A percentile compares a stretch with the other conserved stretches of the same genome.
Evolutionary conservation across 495 filamentous ascomycete genomes (phyloP).

Genomic region (Thermothielavioides terrestris): DNA sequence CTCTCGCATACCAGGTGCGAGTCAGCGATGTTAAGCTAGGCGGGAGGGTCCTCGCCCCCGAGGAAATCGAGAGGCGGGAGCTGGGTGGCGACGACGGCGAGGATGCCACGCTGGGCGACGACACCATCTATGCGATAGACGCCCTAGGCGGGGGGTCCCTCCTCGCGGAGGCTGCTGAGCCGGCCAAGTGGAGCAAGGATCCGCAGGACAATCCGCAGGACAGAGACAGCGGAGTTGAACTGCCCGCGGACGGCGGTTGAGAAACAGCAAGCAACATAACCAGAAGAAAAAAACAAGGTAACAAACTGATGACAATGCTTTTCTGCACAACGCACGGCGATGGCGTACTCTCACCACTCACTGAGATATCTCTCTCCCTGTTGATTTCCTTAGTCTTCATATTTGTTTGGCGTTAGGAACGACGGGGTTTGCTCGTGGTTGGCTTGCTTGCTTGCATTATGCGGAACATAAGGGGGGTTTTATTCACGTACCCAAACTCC

Average conservation of each 20-base stretch:
- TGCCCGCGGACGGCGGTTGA: conserved; percentile 28
- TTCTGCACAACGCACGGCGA: neutral
- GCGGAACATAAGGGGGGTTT: neutral
- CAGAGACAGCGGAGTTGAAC: conserved; percentile 47
- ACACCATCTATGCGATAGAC: conserved; percentile 19
- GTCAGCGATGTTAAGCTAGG: conserved; percentile 72
- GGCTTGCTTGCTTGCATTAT: conserved; percentile 1
- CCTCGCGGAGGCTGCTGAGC: neutral
- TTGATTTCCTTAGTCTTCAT: neutral
- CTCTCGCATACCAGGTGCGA: conserved; percentile 69
- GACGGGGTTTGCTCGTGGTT: neutral
- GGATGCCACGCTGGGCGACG: conserved; percentile 13
- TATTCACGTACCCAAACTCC: neutral
- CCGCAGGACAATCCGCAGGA: conserved; percentile 42
- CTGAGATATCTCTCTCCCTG: neutral
- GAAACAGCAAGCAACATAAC: neutral
- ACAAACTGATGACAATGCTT: neutral
- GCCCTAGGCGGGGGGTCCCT: conserved; percentile 11
- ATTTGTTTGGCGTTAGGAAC: neutral
- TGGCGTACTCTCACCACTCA: neutral
- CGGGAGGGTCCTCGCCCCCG: conserved; percentile 64
- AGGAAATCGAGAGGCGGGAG: conserved; percentile 28
- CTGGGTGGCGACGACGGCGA: conserved; percentile 40
- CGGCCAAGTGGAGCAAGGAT: conserved; percentile 26
- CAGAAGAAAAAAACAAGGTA: neutral